A percentile compares a stretch with the other conserved stretches of the same genome.
Evolutionary conservation across 352 stramenopile species (phyloP).

Genomic region (Globisporangium apiculatum): DNA sequence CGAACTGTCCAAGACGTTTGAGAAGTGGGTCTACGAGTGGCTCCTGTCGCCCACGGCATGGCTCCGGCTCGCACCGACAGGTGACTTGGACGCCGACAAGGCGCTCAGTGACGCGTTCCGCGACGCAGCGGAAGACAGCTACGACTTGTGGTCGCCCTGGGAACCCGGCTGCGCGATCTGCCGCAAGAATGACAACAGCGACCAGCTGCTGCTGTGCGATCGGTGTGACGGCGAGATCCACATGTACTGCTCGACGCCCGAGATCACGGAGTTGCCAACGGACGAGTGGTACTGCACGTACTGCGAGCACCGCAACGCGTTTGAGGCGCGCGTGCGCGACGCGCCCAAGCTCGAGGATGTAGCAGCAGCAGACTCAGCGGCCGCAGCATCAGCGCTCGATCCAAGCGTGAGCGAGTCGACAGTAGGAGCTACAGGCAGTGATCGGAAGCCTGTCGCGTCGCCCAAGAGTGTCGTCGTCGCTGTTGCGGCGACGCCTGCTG

Average conservation of each 20-base stretch:
- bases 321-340: slow-evolving; percentile 20
- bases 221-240: slow-evolving; percentile 85
- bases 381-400: no score
- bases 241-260: slow-evolving; percentile 74
- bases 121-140: slow-evolving; percentile 45
- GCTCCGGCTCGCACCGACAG: slow-evolving; percentile 58
- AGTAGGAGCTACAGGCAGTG: no score
- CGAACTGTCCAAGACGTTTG: slow-evolving; percentile 64
- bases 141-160: slow-evolving; percentile 75
- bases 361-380: not conserved
- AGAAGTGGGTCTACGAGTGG: slow-evolving; percentile 88
- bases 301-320: slow-evolving; percentile 49
- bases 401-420: no score
- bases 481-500: slow-evolving; percentile 10
- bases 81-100: slow-evolving; percentile 35
- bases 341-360: slow-evolving; percentile 6
- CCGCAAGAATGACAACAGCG: slow-evolving; percentile 63
- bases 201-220: slow-evolving; percentile 78
- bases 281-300: slow-evolving; percentile 83
- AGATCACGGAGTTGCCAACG: slow-evolving; percentile 60
- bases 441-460: not conserved
- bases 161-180: slow-evolving; percentile 74
- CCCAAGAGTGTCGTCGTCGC: not conserved
- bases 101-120: slow-evolving; percentile 56
- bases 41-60: slow-evolving; percentile 68